A percentile compares a stretch with the other conserved stretches of the same genome.
Evolutionary conservation across 2,329 filamentous ascomycete genomes (phyloP).

Genomic region (Sporothrix brasiliensis): DNA sequence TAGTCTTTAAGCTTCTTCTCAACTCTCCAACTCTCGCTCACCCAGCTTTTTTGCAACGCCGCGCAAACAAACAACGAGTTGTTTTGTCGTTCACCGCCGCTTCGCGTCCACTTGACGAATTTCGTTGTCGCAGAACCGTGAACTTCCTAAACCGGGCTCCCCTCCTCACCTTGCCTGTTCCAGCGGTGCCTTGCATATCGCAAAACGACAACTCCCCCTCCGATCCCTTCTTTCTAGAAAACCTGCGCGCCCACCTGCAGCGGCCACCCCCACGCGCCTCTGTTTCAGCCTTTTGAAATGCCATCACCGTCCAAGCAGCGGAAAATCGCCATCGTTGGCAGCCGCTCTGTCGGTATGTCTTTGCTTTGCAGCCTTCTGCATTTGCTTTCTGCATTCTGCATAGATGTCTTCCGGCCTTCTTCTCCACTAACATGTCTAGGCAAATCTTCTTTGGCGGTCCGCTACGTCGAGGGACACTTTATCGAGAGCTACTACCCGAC

Average conservation of each 20-base stretch:
- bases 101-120: background rate
- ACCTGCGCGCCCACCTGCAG: conserved; percentile 26
- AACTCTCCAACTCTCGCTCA: background rate
- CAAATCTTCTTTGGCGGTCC: conserved; percentile 95
- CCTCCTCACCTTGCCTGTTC: background rate
- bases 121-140: conserved; percentile 1
- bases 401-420: background rate
- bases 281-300: conserved; percentile 32
- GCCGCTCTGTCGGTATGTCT: conserved; percentile 70
- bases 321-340: conserved; percentile 95
- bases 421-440: conserved; percentile 55
- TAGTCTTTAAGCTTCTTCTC: background rate
- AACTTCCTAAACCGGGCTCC: too few relatives aligned
- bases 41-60: background rate
- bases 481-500: conserved; percentile 99
- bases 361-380: too few relatives aligned
- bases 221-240: background rate
- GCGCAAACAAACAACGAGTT: background rate
- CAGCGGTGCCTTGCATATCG: background rate
- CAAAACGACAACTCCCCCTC: conserved; percentile 7
- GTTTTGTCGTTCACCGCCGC: conserved; percentile 12
- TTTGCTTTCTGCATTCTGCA: background rate
- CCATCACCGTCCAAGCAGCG: conserved; percentile 74
- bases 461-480: conserved; percentile 96
- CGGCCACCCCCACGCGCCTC: conserved; percentile 31